Conservation (phyloP, 208 protist species). For the Trypanosoma avium region DNA sequence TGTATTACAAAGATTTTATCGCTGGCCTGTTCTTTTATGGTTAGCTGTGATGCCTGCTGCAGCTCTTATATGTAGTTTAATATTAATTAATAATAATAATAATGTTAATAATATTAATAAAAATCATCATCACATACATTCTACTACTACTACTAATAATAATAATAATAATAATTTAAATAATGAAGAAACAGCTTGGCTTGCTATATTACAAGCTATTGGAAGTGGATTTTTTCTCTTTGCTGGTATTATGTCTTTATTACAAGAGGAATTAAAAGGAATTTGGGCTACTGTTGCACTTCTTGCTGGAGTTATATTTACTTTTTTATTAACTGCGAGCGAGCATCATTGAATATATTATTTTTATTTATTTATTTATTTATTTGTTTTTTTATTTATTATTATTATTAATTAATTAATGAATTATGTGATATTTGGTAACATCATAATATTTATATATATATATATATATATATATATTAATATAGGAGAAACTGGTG, state of each 20-base stretch:
- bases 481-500: background rate
- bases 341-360: background rate
- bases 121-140: background rate
- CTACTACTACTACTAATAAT: background rate
- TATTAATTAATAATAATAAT: background rate
- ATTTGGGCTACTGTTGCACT: slow-evolving; percentile 26
- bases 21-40: background rate
- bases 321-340: slow-evolving; percentile 28
- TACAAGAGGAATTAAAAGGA: slow-evolving; percentile 53
- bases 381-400: background rate
- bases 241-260: slow-evolving; percentile 44
- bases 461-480: slow-evolving; percentile 15
- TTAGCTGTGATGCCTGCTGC: background rate
- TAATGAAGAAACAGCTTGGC: slow-evolving; percentile 18
- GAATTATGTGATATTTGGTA: too few relatives aligned
- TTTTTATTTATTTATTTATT: too few relatives aligned
- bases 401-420: too few relatives aligned
- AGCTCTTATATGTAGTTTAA: background rate
- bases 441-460: background rate
- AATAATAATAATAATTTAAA: background rate
- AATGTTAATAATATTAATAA: background rate
- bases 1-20: background rate
- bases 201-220: slow-evolving; percentile 42
- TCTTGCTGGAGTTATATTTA: slow-evolving; percentile 39
- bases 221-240: slow-evolving; percentile 78